These are phyloP conservation scores for Aspergillus homomorphus DNA, from an alignment of 495 filamentous ascomycete genomes.

Conservation along the genomic window DNA sequence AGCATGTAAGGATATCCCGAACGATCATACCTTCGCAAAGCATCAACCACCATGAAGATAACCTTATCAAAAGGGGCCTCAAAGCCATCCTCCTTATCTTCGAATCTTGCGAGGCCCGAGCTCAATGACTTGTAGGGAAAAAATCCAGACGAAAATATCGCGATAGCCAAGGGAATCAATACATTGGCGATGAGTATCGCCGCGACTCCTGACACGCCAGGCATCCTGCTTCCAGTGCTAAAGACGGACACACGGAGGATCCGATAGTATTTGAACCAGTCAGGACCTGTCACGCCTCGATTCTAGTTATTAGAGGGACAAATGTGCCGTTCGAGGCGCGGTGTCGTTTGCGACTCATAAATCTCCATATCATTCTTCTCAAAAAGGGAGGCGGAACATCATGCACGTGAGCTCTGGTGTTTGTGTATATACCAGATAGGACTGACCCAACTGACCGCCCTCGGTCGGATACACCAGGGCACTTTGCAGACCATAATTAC, in stretches of 20 bases:
- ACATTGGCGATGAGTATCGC: constrained; percentile 57
- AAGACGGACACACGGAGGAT: neutral
- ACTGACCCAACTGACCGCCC: neutral
- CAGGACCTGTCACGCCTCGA: neutral
- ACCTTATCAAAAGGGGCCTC: constrained; percentile 72
- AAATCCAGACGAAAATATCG: constrained; percentile 87
- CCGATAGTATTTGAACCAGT: neutral
- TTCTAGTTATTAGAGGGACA: neutral
- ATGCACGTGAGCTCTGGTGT: neutral
- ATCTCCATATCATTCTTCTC: neutral
- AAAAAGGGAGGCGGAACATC: neutral
- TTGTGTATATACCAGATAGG: neutral
- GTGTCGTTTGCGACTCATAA: neutral
- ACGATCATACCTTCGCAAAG: constrained; percentile 70
- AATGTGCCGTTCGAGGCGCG: too few relatives aligned
- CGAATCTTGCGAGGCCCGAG: constrained; percentile 71
- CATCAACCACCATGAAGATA: constrained; percentile 98
- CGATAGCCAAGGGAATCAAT: constrained; percentile 70
- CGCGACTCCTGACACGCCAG: constrained; percentile 21
- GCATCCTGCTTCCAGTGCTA: constrained; percentile 21
- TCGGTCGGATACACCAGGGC: neutral
- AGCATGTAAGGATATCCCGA: neutral
- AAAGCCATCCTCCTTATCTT: constrained; percentile 39
- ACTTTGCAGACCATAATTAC: neutral
- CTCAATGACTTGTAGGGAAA: constrained; percentile 96